Evolutionary conservation across 129 eudicot species (phyloP).

Genomic region (Silybum marianum): DNA sequence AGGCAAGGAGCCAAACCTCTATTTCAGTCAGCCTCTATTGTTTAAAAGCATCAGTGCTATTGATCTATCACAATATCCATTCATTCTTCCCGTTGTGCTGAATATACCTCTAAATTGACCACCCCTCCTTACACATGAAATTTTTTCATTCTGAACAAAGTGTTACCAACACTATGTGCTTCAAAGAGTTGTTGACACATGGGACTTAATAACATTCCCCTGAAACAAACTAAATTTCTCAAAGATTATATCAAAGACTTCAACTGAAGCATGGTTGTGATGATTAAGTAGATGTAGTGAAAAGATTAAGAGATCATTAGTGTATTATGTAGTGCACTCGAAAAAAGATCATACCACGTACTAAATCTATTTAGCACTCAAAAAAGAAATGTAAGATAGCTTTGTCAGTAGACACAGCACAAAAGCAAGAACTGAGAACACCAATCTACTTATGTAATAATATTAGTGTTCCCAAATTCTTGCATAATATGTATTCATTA

Average conservation of each 20-base stretch:
- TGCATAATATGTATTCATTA: background rate
- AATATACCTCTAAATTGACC: background rate
- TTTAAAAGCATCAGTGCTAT: background rate
- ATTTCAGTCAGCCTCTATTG: background rate
- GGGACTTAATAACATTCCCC: background rate
- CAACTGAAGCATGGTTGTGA: background rate
- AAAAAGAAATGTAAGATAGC: background rate
- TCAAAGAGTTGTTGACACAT: background rate
- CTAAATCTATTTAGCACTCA: background rate
- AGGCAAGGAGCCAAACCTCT: background rate
- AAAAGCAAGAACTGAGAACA: background rate
- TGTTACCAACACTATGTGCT: background rate
- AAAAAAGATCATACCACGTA: background rate
- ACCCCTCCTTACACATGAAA: background rate
- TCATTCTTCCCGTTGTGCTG: background rate
- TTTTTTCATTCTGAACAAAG: background rate
- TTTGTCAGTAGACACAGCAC: background rate
- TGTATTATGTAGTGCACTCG: background rate
- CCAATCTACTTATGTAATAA: background rate
- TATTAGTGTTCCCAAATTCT: background rate
- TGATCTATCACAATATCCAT: background rate
- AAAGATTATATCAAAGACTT: background rate
- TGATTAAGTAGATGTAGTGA: background rate
- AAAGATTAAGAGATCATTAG: background rate
- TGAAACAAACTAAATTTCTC: background rate